Evolutionary conservation across 2,329 filamentous ascomycete genomes (phyloP).

Genomic region (Ascosphaera pollenicola): DNA sequence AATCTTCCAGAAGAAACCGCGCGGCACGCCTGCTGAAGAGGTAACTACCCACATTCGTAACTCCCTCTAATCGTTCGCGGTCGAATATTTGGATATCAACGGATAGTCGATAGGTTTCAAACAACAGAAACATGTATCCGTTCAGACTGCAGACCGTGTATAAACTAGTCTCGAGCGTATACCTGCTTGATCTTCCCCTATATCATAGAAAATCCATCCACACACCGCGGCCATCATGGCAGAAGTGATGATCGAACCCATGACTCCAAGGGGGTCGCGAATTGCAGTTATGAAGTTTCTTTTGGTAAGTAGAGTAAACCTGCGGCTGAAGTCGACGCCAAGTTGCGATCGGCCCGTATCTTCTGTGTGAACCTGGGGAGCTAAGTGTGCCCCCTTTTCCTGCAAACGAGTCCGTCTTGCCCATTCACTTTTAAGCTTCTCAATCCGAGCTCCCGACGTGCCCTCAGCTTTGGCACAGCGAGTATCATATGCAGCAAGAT

Average conservation of each 20-base stretch:
- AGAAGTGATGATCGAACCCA: slow-evolving; percentile 46
- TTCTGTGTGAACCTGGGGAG: no score
- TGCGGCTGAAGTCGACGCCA: slow-evolving; percentile 34
- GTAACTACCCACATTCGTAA: slow-evolving; percentile 46
- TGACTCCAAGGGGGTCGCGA: slow-evolving; percentile 56
- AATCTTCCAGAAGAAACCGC: slow-evolving; percentile 45
- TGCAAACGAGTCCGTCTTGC: slow-evolving; percentile 2
- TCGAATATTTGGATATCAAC: slow-evolving; percentile 58
- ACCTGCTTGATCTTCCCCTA: slow-evolving; percentile 43
- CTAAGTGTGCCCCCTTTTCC: not conserved
- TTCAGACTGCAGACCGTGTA: slow-evolving; percentile 52
- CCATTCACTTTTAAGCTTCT: slow-evolving; percentile 41
- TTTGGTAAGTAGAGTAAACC: slow-evolving; percentile 42
- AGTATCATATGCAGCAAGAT: slow-evolving; percentile 52
- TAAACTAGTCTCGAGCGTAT: slow-evolving; percentile 48
- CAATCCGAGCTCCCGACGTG: slow-evolving; percentile 35
- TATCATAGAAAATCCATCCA: slow-evolving; percentile 49
- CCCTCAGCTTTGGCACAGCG: slow-evolving; percentile 43
- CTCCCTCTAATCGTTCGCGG: slow-evolving; percentile 50
- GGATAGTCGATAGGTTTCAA: slow-evolving; percentile 53
- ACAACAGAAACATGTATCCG: slow-evolving; percentile 54
- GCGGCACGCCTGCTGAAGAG: slow-evolving; percentile 48
- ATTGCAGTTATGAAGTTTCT: slow-evolving; percentile 50
- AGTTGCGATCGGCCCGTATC: no score
- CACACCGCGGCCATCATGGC: slow-evolving; percentile 47